Base-by-base conservation (phyloP, 345 rosid genomes). In the Psidium friedrichsthalianum region DNA sequence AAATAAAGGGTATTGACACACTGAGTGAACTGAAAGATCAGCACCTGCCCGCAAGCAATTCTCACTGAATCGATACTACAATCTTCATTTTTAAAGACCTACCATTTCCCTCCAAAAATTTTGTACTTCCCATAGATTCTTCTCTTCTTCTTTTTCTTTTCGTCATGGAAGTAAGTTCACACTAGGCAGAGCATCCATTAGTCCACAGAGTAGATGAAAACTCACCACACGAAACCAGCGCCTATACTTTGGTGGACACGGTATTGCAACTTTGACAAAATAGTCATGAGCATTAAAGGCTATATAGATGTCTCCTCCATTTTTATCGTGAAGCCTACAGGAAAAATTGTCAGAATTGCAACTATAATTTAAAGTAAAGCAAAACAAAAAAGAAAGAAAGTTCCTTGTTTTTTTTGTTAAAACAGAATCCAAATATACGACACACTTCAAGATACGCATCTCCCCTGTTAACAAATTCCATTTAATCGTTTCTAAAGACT, bases 201-300 rank as follows among this genome's bases (percentile, higher is more conserved):
- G 18, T n/a, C n/a, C n/a, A 55, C 22, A 64, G 24, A 51, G 82
- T 51, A 24, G 85, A 47, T 84, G 59, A 74, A 82, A 82, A 91
- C 98, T 94, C 24, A 94, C 98, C 98, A 97, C 96, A 32, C 98
- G 95, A 89, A 85, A 89, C 99, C 99, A 97, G 42, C 59, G 87
- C 89, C 94, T 91, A 58, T 87, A 90, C 29, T 83, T 56, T 21
- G 93, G 95, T 82, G 96, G 95, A 61, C 88, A 88, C 32, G 98
- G 96, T 87, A 95, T 92, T 40, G 92, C 55, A 89, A 90, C 94
- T 85, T 92, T 91, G 83, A 97, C 94, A 80, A 88, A 89, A 86
- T 88, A 95, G 83, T 92, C 89, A 83, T 94, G 99, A 40, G 98
- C 95, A 82, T 95, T 97, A 86, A 97, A 95, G 13, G 98, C 98